phyloP scores from a whole-genome alignment of 352 stramenopile species.

The Salisapilia sapeloensis region DNA sequence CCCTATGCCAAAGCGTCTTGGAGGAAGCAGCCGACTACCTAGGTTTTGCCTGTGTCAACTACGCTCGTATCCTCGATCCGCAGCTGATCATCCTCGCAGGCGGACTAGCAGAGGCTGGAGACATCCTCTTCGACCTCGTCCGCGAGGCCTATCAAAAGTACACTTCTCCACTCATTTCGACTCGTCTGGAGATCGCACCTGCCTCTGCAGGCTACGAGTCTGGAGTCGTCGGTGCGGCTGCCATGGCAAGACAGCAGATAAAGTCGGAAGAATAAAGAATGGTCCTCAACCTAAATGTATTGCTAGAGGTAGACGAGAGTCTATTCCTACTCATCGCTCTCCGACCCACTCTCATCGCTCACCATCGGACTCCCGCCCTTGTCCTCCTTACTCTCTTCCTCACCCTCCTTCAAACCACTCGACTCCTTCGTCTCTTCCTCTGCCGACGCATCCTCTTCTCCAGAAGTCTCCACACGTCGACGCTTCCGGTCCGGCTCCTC shows the following conservation, averaged over 20 bases:
- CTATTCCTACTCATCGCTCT: constrained; percentile 45
- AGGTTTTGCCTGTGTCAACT: constrained; percentile 67
- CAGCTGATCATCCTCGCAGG: constrained; percentile 71
- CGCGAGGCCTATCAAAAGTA: constrained; percentile 41
- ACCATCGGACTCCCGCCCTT: constrained; percentile 39
- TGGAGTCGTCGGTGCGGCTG: constrained; percentile 62
- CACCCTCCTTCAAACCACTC: constrained; percentile 7
- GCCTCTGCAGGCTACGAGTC: constrained; percentile 68
- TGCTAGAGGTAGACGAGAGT: constrained; percentile 1
- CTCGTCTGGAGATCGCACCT: constrained; percentile 33
- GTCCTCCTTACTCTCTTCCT: constrained; percentile 9
- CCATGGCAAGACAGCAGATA: constrained; percentile 11
- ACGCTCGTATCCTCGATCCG: constrained; percentile 55
- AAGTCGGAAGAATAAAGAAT: too few relatives aligned
- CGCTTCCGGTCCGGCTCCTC: constrained; percentile 50
- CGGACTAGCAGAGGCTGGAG: constrained; percentile 51
- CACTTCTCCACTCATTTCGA: constrained; percentile 3
- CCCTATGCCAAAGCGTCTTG: constrained; percentile 50
- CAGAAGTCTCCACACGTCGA: constrained; percentile 10
- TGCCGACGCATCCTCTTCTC: constrained; percentile 3
- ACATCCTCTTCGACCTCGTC: constrained; percentile 53
- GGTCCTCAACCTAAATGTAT: constrained; percentile 3
- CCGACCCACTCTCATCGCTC: constrained; percentile 26
- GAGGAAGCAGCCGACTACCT: constrained; percentile 66
- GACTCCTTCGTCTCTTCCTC: constrained; percentile 29